Percentiles rank a stretch among this genome's conserved stretches.
Evolutionary conservation across 345 rosid genomes (phyloP).

Genomic region (Pelargonium nanum): DNA sequence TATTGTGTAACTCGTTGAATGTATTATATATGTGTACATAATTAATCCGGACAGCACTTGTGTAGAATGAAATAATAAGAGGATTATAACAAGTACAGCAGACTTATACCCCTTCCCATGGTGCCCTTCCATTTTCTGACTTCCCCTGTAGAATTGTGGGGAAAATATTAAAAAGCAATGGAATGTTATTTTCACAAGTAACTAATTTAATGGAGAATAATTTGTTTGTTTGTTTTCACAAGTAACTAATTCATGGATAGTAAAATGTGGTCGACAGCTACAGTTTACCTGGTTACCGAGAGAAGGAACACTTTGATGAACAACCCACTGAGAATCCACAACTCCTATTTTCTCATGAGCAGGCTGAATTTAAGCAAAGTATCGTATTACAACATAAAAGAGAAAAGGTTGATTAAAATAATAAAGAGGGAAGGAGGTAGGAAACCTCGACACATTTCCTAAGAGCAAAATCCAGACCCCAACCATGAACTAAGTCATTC

Average conservation of each 20-base stretch:
- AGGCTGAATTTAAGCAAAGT: constrained; percentile 27
- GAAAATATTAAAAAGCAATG: not conserved
- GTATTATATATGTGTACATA: no score
- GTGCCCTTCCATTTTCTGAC: constrained; percentile 33
- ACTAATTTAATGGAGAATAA: not conserved
- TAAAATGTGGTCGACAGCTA: not conserved
- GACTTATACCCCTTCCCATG: constrained; percentile 61
- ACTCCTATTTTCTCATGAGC: constrained; percentile 66
- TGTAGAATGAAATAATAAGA: not conserved
- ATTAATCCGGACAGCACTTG: not conserved
- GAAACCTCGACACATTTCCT: constrained; percentile 48
- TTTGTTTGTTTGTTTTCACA: no score
- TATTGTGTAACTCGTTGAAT: no score
- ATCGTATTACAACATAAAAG: not conserved
- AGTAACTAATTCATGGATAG: not conserved
- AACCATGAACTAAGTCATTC: constrained; percentile 64
- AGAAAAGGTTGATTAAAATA: not conserved
- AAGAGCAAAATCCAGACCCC: constrained; percentile 56
- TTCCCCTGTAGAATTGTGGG: constrained; percentile 30
- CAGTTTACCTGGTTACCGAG: constrained; percentile 49
- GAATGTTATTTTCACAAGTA: not conserved
- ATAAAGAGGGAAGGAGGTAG: not conserved
- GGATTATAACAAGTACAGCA: not conserved
- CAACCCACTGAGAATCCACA: constrained; percentile 49
- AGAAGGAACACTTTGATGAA: constrained; percentile 49